These are phyloP conservation scores for Lyophyllum shimeji DNA, from an alignment of 768 basidiomycete genomes.

Conservation along the genomic window DNA sequence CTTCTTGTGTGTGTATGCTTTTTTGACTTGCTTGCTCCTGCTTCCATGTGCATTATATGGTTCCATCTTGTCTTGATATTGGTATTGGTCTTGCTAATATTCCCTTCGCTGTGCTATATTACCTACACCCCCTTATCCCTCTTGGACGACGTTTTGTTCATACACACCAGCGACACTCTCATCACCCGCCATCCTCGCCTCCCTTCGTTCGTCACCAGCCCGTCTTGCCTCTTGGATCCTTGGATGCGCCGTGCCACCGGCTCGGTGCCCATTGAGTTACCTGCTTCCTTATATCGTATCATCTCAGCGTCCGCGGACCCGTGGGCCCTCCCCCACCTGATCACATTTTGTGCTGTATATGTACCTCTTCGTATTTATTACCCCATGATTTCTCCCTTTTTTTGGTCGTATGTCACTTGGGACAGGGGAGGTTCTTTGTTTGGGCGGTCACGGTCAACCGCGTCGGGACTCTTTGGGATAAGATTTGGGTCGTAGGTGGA, in stretches of 20 bases:
- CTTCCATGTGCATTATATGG: not conserved
- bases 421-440: not conserved
- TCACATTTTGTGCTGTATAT: not conserved
- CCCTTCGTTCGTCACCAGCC: not conserved
- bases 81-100: constrained; percentile 6
- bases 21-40: not conserved
- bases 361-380: constrained; percentile 1
- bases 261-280: not conserved
- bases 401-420: not conserved
- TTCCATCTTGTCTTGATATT: not conserved
- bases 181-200: not conserved
- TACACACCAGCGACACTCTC: not conserved
- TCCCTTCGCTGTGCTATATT: not conserved
- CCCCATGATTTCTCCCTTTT: not conserved
- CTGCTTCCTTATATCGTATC: not conserved
- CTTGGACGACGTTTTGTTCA: not conserved
- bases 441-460: not conserved
- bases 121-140: not conserved
- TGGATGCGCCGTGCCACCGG: not conserved
- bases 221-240: not conserved
- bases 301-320: not conserved
- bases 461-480: not conserved
- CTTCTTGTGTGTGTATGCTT: not conserved
- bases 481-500: not conserved
- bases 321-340: not conserved